Conservation (phyloP, 805 yeast genomes). For the Suhomyces kilbournensis region DNA sequence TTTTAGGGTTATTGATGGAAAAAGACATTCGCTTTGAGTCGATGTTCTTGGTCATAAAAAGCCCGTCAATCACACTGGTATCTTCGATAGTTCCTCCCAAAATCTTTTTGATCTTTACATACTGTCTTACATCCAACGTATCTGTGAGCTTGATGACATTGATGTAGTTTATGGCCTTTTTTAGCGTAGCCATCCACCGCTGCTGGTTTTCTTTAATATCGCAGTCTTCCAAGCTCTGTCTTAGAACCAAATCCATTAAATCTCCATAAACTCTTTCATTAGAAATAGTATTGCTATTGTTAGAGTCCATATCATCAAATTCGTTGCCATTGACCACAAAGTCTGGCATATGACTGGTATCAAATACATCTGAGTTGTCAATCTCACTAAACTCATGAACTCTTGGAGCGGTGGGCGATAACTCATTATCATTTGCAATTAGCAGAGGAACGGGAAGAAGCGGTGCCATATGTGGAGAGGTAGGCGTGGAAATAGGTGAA, state of each 20-base stretch:
- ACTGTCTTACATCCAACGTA: slow-evolving; percentile 81
- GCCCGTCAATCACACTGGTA: slow-evolving; percentile 62
- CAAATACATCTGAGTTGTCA: not conserved
- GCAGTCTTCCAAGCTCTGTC: slow-evolving; percentile 63
- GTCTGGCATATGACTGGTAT: not conserved
- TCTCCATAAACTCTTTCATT: slow-evolving; percentile 23
- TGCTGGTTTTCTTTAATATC: slow-evolving; percentile 42
- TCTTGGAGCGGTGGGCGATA: not conserved
- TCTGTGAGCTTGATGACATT: slow-evolving; percentile 65
- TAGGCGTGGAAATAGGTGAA: slow-evolving; percentile 21
- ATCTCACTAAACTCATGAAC: not conserved
- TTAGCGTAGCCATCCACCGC: slow-evolving; percentile 59
- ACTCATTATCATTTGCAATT: not conserved
- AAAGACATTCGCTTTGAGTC: slow-evolving; percentile 80
- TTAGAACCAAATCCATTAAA: slow-evolving; percentile 51
- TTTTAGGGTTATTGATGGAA: slow-evolving; percentile 61
- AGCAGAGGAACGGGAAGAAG: not conserved
- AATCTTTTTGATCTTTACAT: slow-evolving; percentile 80
- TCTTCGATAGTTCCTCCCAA: slow-evolving; percentile 69
- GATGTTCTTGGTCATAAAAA: slow-evolving; percentile 78
- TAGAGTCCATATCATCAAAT: slow-evolving; percentile 7
- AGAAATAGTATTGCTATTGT: slow-evolving; percentile 7
- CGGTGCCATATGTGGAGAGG: slow-evolving; percentile 14
- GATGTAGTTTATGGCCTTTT: slow-evolving; percentile 50
- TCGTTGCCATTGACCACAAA: not conserved